Evolutionary conservation across 257 asterid genomes (phyloP).

Genomic region (Jacaranda copaia): DNA sequence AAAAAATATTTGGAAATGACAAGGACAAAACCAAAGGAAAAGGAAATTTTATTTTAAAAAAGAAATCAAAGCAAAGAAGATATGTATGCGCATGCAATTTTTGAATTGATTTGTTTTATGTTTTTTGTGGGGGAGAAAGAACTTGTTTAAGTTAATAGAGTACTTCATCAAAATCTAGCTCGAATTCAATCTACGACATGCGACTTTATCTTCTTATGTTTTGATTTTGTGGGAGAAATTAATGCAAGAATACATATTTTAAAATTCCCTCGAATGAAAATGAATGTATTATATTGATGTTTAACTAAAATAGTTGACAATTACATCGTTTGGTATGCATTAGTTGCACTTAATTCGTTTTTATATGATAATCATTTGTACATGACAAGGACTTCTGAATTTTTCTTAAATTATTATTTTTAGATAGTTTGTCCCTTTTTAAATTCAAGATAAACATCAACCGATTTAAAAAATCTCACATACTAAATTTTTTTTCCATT

Average conservation of each 20-base stretch:
- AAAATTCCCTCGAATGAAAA: not conserved
- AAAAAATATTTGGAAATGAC: not conserved
- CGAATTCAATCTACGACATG: not conserved
- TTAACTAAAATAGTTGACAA: too few species aligned
- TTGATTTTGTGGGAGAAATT: not conserved
- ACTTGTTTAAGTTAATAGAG: not conserved
- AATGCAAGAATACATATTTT: not conserved
- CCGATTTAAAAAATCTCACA: slow-evolving; percentile 19
- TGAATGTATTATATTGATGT: too few species aligned
- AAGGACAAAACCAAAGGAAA: slow-evolving; percentile 7
- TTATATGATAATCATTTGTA: too few species aligned
- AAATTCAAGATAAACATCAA: slow-evolving; percentile 22
- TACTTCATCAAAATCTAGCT: not conserved
- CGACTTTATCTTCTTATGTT: not conserved
- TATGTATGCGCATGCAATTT: slow-evolving; percentile 35
- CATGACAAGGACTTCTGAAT: not conserved
- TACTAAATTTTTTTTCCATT: not conserved
- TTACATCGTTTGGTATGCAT: too few species aligned
- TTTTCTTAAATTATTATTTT: not conserved
- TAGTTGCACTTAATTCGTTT: too few species aligned
- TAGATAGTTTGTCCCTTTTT: not conserved
- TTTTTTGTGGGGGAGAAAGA: not conserved
- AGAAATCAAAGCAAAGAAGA: not conserved
- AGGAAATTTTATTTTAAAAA: not conserved
- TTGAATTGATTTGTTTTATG: slow-evolving; percentile 7